Evolutionary conservation across 805 yeast genomes (phyloP).

Genomic region (Sugiyamaella valdiviana): DNA sequence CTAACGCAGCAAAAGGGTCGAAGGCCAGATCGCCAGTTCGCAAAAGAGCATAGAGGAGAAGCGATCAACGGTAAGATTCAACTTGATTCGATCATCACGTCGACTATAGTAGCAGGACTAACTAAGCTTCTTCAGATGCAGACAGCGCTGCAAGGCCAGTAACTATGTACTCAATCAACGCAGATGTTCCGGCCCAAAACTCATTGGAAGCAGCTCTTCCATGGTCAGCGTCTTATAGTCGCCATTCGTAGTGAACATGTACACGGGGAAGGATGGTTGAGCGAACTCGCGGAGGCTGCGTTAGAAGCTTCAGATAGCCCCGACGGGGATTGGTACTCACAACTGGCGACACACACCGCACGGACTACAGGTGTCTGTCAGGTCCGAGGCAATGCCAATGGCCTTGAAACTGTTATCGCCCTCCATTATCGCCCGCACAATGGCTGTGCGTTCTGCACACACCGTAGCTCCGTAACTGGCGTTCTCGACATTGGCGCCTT

Average conservation of each 20-base stretch:
- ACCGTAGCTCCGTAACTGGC: conserved; percentile 78
- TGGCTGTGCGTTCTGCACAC: conserved; percentile 72
- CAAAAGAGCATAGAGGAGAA: conserved; percentile 53
- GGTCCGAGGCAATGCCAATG: conserved; percentile 62
- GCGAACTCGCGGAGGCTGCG: conserved; percentile 67
- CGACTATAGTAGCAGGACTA: background rate
- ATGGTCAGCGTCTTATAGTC: conserved; percentile 42
- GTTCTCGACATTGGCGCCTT: conserved; percentile 89
- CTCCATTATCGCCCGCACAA: conserved; percentile 45
- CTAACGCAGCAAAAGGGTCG: conserved; percentile 53
- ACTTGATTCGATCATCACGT: background rate
- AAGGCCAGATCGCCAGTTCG: conserved; percentile 53
- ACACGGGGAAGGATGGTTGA: conserved; percentile 45
- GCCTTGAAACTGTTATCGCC: conserved; percentile 43
- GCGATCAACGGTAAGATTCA: conserved; percentile 40
- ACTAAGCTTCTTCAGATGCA: background rate
- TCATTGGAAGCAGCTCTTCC: conserved; percentile 65
- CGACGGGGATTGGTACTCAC: conserved; percentile 18
- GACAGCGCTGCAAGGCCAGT: background rate
- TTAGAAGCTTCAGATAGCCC: background rate
- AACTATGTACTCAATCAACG: background rate
- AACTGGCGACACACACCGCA: conserved; percentile 94
- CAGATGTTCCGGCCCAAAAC: conserved; percentile 79
- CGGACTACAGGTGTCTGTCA: conserved; percentile 59
- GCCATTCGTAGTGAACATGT: conserved; percentile 51